phyloP scores from a whole-genome alignment of 805 yeast genomes.

The Ascoidea asiatica region DNA sequence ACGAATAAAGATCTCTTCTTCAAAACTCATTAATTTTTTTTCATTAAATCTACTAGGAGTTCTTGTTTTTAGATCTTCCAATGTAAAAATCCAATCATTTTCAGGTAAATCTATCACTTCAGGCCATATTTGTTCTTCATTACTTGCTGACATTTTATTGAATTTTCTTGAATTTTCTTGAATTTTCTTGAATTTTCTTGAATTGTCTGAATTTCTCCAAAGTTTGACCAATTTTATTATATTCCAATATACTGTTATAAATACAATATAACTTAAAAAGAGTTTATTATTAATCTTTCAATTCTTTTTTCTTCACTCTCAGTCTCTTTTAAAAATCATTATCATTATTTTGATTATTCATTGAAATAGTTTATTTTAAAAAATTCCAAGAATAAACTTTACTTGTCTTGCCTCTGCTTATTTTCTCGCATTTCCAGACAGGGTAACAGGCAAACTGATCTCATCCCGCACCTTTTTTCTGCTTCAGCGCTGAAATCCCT shows the following conservation, averaged over 20 bases:
- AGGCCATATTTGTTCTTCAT: conserved; percentile 8
- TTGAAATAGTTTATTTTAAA: too few species aligned
- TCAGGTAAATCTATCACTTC: conserved; percentile 7
- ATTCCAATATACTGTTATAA: too few species aligned
- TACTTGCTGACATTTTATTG: not conserved
- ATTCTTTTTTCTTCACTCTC: too few species aligned
- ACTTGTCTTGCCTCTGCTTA: too few species aligned
- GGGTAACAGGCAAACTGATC: too few species aligned
- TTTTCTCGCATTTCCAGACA: too few species aligned
- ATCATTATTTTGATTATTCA: too few species aligned
- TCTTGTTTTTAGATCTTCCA: conserved; percentile 5
- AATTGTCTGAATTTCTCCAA: not conserved
- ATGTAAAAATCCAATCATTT: conserved; percentile 8
- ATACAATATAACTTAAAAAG: not conserved
- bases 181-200: not conserved
- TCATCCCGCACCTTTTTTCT: too few species aligned
- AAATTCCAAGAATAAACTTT: too few species aligned
- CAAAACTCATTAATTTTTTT: conserved; percentile 1
- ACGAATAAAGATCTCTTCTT: conserved; percentile 5
- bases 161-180: not conserved
- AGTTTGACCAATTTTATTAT: too few species aligned
- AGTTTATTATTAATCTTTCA: not conserved
- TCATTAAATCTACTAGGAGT: conserved; percentile 4
- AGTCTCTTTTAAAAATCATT: too few species aligned
- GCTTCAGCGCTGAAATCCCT: too few species aligned